Conservation (phyloP, 176 grass and related monocot genomes). For the Secale cereale region DNA sequence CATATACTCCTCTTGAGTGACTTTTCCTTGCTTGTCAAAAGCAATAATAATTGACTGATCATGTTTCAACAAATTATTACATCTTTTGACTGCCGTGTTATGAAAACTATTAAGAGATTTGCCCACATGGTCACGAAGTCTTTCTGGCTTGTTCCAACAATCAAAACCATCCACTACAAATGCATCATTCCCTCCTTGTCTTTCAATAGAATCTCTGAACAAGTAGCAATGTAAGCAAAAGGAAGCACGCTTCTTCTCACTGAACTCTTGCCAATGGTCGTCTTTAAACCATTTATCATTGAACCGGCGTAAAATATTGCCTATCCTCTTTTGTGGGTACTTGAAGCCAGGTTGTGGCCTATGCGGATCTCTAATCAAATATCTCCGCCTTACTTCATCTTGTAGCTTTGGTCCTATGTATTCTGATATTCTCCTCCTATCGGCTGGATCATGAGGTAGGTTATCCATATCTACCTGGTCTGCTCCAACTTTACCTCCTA, state of each 20-base stretch:
- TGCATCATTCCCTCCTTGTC: neutral
- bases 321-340: neutral
- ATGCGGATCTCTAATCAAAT: neutral
- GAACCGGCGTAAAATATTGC: no score
- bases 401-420: neutral
- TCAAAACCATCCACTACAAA: no score
- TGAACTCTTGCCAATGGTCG: neutral
- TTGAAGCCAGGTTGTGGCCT: neutral
- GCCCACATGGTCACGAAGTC: neutral
- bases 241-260: neutral
- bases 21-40: no score
- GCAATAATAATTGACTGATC: neutral
- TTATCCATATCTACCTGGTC: no score
- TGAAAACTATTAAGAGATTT: neutral
- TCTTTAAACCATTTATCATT: neutral
- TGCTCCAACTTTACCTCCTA: no score
- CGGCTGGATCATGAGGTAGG: neutral
- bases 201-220: neutral
- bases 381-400: neutral
- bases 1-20: no score
- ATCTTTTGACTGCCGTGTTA: neutral
- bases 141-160: neutral
- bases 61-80: neutral
- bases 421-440: slow-evolving; percentile 1
- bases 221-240: no score